phyloP scores from a whole-genome alignment of 2,329 filamentous ascomycete species.

The Nigrospora osmanthi region DNA sequence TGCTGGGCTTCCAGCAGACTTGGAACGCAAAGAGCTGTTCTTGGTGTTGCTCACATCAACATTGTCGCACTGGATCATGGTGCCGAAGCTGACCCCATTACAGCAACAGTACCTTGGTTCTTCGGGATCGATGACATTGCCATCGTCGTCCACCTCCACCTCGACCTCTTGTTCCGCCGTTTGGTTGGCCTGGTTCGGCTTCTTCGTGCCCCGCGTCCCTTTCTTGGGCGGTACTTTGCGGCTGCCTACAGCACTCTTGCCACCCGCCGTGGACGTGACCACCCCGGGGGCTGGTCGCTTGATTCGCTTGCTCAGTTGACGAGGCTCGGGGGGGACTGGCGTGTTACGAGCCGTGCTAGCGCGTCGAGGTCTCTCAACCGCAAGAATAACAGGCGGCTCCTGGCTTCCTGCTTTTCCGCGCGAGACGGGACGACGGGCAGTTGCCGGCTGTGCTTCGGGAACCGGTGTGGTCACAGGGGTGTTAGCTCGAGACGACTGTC shows the following conservation, averaged over 20 bases:
- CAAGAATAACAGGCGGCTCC: slow-evolving; percentile 40
- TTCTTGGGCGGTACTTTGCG: slow-evolving; percentile 62
- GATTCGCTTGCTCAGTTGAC: slow-evolving; percentile 44
- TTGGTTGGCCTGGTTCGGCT: slow-evolving; percentile 27
- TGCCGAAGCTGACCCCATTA: slow-evolving; percentile 71
- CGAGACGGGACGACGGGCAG: slow-evolving; percentile 38
- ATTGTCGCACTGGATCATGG: slow-evolving; percentile 80
- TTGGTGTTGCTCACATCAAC: slow-evolving; percentile 50
- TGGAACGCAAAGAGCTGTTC: slow-evolving; percentile 1
- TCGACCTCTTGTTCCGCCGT: slow-evolving; percentile 37
- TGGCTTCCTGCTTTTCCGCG: slow-evolving; percentile 45
- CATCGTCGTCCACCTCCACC: slow-evolving; percentile 59
- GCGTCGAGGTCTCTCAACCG: slow-evolving; percentile 45
- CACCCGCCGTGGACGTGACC: slow-evolving; percentile 55
- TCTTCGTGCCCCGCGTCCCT: slow-evolving; percentile 46
- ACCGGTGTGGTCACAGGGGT: slow-evolving; percentile 25
- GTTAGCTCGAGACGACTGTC: slow-evolving; percentile 18
- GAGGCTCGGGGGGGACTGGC: slow-evolving; percentile 38
- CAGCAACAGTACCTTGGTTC: slow-evolving; percentile 74
- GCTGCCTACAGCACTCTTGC: slow-evolving; percentile 62
- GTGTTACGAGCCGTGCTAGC: slow-evolving; percentile 51
- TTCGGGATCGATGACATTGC: slow-evolving; percentile 63
- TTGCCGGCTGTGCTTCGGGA: slow-evolving; percentile 24
- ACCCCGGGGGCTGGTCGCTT: slow-evolving; percentile 68
- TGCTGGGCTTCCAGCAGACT: slow-evolving; percentile 3